Base-by-base conservation (phyloP, 2,329 filamentous ascomycete genomes). In the Cladosporium sp. region DNA sequence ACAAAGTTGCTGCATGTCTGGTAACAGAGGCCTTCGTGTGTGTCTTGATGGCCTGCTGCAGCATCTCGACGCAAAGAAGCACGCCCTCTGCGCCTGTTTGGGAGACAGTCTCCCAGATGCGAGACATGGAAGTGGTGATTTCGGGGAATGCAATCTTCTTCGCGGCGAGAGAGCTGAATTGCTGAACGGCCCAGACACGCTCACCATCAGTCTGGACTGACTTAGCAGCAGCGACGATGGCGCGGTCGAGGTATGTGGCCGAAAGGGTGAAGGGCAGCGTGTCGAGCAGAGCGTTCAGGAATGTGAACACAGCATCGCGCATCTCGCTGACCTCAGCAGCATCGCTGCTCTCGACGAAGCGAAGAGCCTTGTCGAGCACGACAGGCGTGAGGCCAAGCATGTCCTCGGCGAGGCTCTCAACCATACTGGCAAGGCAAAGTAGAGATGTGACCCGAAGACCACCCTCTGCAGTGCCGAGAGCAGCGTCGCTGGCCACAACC, bases 211-310 rank as follows among this genome's bases (percentile, higher is more conserved):
- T 53, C 50, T 63, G 61, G 4, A 85, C 88, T 56, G 92, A 95
- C 58, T 83, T 82, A 75, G 90, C 91, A 5, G 92, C 93, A 12
- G 91, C 84, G 16, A 83, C 80, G 29, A 98, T 79, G 56, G 96
- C 84, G 58, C 85, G 86, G 68, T 91, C 88, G 12, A 98, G 79
- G 71, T 94, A 89, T 5, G 85, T 83, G 1, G 86, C 87, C 12
- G 92, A 92, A 67, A 98, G 83, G 88, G 98, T 96, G 79, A 91
- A 97, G 0, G 94, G 92, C 29, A 98, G 81, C 71, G 95, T 88
- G 70, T 95, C 89, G 14, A 94, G 86, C 53, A 97, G 82, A 8
- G 92, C 86, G 57, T 88, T 89, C 67, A 97, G 83, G 66, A 98
- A 88, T 0, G 91, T 86, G 77, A 91, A 97, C 10, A 88, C 87